A percentile compares a stretch with the other conserved stretches of the same genome.
Evolutionary conservation across 129 eudicot species (phyloP).

Genomic region (Silybum marianum): DNA sequence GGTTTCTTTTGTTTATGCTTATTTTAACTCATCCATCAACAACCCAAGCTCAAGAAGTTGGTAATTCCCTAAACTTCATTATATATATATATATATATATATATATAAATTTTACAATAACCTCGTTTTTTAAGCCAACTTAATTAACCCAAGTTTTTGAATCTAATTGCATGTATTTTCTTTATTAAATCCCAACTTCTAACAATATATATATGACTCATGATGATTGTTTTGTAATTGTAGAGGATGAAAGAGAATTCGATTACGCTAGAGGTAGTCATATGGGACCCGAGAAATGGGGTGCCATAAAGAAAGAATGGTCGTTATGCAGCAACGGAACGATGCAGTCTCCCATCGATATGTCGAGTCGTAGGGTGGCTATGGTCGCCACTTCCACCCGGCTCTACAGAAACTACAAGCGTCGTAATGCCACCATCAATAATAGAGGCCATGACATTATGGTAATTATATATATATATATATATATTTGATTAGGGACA

Average conservation of each 20-base stretch:
- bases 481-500: too few species aligned
- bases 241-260: constrained; percentile 65
- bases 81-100: background rate
- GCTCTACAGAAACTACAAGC: constrained; percentile 36
- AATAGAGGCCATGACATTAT: constrained; percentile 65
- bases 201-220: too few species aligned
- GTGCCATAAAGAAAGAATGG: constrained; percentile 57
- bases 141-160: background rate
- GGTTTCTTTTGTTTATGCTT: constrained; percentile 31
- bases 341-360: constrained; percentile 69
- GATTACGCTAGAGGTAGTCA: constrained; percentile 38
- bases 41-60: constrained; percentile 58
- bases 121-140: too few species aligned
- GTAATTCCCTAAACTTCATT: constrained; percentile 22
- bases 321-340: constrained; percentile 47
- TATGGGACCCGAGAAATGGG: constrained; percentile 67
- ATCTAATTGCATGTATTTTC: too few species aligned
- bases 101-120: background rate
- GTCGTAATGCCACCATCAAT: constrained; percentile 39
- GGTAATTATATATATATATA: constrained; percentile 19
- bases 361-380: constrained; percentile 42
- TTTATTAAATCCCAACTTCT: too few species aligned
- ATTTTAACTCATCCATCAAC: constrained; percentile 23
- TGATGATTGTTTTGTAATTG: background rate
- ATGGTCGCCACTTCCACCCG: constrained; percentile 23